Evolutionary conservation across 1,284 basidiomycete species (phyloP).

Genomic region (Rhizoctonia solani): DNA sequence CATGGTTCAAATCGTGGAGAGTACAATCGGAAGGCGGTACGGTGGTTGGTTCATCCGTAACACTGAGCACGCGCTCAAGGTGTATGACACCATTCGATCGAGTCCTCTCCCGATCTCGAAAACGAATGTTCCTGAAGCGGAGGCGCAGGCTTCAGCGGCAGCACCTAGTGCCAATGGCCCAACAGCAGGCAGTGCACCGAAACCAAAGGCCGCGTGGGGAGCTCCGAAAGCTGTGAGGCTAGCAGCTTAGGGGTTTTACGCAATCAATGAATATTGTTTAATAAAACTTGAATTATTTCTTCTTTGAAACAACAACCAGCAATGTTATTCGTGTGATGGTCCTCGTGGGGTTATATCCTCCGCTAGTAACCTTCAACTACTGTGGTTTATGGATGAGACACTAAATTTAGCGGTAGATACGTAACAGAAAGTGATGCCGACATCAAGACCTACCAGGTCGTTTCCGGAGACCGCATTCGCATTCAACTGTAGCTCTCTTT

Average conservation of each 20-base stretch:
- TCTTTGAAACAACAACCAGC: too few species aligned
- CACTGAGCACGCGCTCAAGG: conserved; percentile 85
- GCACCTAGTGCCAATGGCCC: conserved; percentile 2
- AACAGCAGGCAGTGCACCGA: conserved; percentile 39
- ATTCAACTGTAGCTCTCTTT: too few species aligned
- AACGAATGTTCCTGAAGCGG: conserved; percentile 8
- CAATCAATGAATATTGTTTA: too few species aligned
- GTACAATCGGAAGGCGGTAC: conserved; percentile 87
- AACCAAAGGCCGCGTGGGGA: conserved; percentile 65
- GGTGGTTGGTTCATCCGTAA: conserved; percentile 98
- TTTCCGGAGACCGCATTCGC: too few species aligned
- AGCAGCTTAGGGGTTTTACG: conserved; percentile 6
- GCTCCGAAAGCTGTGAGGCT: conserved; percentile 49
- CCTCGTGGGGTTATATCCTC: too few species aligned
- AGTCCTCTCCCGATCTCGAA: conserved; percentile 61
- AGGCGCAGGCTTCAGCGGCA: neutral
- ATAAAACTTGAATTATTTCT: too few species aligned
- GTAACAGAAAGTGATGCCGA: too few species aligned
- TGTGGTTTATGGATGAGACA: too few species aligned
- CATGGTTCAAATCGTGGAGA: conserved; percentile 95
- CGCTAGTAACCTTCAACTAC: too few species aligned
- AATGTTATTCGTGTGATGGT: too few species aligned
- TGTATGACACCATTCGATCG: conserved; percentile 75
- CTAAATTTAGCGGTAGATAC: too few species aligned
- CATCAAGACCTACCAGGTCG: too few species aligned